Evolutionary conservation across 306 rosid genomes (phyloP).

Genomic region (Macrotyloma uniflorum): DNA sequence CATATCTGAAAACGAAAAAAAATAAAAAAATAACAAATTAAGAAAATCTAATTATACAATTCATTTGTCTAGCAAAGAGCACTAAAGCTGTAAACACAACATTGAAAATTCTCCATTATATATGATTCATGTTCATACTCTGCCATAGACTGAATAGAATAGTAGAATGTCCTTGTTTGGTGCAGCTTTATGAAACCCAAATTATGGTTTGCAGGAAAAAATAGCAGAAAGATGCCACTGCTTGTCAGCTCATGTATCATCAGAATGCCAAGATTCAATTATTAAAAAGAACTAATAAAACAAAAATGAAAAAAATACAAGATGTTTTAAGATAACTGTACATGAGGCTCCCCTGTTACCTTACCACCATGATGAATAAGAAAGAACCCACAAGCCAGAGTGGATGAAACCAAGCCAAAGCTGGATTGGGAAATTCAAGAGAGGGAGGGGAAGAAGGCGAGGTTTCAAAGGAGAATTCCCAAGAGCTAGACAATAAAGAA

Average conservation of each 20-base stretch:
- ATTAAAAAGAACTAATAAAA: background rate
- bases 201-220: background rate
- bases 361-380: background rate
- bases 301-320: background rate
- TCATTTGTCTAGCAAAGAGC: background rate
- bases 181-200: background rate
- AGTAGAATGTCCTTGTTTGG: background rate
- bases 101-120: background rate
- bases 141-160: background rate
- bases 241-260: background rate
- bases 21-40: background rate
- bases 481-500: background rate
- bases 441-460: background rate
- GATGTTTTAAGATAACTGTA: background rate
- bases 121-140: background rate
- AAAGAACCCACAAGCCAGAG: background rate
- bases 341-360: background rate
- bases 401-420: background rate
- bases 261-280: background rate
- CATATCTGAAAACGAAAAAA: constrained; percentile 51
- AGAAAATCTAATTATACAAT: no score
- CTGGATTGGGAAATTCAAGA: background rate
- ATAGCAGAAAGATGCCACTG: background rate
- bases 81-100: background rate
- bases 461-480: background rate